Conservation (phyloP, 768 basidiomycete genomes). For the Rhizopogon roseolus region DNA sequence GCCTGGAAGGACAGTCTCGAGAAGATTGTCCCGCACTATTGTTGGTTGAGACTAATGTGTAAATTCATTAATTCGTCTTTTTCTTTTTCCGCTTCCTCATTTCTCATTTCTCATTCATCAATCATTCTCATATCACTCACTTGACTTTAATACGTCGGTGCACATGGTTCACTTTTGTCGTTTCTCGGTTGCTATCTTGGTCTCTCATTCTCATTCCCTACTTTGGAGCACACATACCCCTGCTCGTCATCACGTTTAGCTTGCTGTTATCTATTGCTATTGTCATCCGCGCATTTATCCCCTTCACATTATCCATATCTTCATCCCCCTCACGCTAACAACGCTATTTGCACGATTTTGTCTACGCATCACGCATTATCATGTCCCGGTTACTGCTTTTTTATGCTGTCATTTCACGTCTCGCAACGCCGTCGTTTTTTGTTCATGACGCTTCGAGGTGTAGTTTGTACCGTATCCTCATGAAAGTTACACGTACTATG, state of each 20-base stretch:
- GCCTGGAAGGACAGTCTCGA: conserved; percentile 53
- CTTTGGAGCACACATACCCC: conserved; percentile 4
- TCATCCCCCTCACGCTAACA: not conserved
- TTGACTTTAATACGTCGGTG: conserved; percentile 10
- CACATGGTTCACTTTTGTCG: conserved; percentile 5
- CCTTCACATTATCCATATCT: not conserved
- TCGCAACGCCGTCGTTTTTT: not conserved
- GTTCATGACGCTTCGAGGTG: not conserved
- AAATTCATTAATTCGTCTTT: not conserved
- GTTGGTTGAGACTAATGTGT: conserved; percentile 12
- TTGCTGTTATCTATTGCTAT: conserved; percentile 31
- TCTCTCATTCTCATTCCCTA: conserved; percentile 6
- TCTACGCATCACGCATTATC: not conserved
- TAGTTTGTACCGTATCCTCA: not conserved
- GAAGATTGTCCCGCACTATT: conserved; percentile 41
- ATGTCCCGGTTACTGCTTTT: not conserved
- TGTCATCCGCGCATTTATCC: conserved; percentile 14
- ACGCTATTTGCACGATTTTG: not conserved
- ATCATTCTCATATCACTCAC: not conserved
- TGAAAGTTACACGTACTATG: not conserved
- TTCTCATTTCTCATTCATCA: conserved; percentile 1
- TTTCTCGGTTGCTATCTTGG: conserved; percentile 22
- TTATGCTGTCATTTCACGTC: not conserved
- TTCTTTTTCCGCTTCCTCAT: conserved; percentile 3
- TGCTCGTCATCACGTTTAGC: conserved; percentile 21